phyloP scores from a whole-genome alignment of 768 basidiomycete species.

The Leucosporidium yakuticum region DNA sequence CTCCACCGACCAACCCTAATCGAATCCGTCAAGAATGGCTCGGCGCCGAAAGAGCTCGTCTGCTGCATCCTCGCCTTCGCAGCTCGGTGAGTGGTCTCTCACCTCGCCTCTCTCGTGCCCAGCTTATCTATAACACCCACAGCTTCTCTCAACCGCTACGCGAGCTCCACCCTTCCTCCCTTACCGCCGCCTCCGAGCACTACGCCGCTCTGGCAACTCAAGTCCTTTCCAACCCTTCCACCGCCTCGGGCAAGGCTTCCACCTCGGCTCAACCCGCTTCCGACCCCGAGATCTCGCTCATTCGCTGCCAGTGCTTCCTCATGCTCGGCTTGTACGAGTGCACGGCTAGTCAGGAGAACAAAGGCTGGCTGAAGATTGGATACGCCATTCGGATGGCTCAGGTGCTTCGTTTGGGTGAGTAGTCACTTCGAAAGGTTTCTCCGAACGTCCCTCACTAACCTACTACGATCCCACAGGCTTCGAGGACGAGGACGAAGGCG shows the following conservation, averaged over 20 bases:
- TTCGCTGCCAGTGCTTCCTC: slow-evolving; percentile 32
- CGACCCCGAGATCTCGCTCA: slow-evolving; percentile 20
- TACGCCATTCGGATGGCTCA: slow-evolving; percentile 33
- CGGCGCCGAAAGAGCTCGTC: slow-evolving; percentile 25
- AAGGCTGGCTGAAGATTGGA: slow-evolving; percentile 32
- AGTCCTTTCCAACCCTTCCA: slow-evolving; percentile 19
- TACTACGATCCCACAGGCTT: neutral
- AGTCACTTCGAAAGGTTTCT: neutral
- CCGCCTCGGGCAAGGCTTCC: neutral
- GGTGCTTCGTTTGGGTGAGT: slow-evolving; percentile 18
- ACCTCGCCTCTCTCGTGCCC: neutral
- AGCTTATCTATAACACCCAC: neutral
- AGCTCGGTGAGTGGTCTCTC: slow-evolving; percentile 2
- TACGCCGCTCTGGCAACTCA: slow-evolving; percentile 27
- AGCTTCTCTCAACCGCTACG: slow-evolving; percentile 23
- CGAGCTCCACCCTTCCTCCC: slow-evolving; percentile 16
- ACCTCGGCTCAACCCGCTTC: neutral
- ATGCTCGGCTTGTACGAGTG: slow-evolving; percentile 33
- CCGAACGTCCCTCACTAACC: too few species aligned
- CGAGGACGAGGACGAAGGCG: slow-evolving; percentile 27
- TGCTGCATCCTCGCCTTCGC: slow-evolving; percentile 32
- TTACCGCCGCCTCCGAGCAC: slow-evolving; percentile 23
- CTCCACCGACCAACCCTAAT: slow-evolving; percentile 20
- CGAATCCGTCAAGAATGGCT: slow-evolving; percentile 6
- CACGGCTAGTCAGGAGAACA: slow-evolving; percentile 30